These are phyloP conservation scores for Wickerhamomyces hampshirensis DNA, from an alignment of 805 yeast species.

Conservation along the genomic window DNA sequence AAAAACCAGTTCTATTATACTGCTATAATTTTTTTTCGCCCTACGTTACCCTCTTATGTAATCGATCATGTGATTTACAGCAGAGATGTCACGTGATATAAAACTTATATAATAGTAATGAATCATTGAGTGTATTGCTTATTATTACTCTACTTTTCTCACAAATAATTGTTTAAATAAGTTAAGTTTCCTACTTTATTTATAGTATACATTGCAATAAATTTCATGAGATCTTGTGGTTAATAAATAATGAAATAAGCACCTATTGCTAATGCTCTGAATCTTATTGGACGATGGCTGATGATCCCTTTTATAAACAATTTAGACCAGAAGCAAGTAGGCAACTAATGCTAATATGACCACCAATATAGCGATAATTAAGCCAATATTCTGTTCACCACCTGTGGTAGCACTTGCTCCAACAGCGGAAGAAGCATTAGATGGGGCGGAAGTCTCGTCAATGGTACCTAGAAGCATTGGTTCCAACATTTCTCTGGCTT, in stretches of 20 bases:
- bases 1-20: no score
- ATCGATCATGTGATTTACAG: no score
- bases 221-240: not conserved
- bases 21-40: no score
- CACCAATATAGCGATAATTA: constrained; percentile 18
- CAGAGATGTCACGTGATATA: not conserved
- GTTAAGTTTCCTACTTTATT: no score
- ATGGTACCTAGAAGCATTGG: constrained; percentile 73
- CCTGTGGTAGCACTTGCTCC: constrained; percentile 22
- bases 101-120: no score
- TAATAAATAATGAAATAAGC: not conserved
- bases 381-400: constrained; percentile 23
- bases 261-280: constrained; percentile 9
- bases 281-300: constrained; percentile 7
- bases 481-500: constrained; percentile 75
- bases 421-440: constrained; percentile 12
- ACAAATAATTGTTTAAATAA: no score
- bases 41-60: no score
- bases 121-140: no score
- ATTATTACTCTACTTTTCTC: no score
- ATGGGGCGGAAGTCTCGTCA: constrained; percentile 53
- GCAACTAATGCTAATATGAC: constrained; percentile 19
- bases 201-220: no score
- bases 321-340: constrained; percentile 13
- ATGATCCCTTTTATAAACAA: not conserved